Evolutionary conservation across 2,329 filamentous ascomycete species (phyloP).

Genomic region (Botrytis cinerea): DNA sequence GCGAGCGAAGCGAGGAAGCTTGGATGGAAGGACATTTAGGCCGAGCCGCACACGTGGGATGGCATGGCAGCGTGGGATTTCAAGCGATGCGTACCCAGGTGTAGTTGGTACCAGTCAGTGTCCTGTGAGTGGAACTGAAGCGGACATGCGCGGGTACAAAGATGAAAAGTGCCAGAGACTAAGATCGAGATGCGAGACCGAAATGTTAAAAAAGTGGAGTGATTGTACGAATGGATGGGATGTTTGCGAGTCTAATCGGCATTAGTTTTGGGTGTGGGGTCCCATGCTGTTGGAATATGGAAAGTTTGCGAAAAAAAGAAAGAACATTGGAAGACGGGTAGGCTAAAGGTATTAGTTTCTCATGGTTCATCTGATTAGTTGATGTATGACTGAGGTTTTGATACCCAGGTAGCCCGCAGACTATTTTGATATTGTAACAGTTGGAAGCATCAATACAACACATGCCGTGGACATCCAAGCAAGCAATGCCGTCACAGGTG

Average conservation of each 20-base stretch:
- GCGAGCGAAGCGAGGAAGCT: not conserved
- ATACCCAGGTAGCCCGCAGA: not conserved
- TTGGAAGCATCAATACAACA: not conserved
- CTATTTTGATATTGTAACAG: not conserved
- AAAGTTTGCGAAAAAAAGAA: not conserved
- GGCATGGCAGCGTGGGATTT: not conserved
- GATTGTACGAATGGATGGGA: not conserved
- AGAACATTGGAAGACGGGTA: not conserved
- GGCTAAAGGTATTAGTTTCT: not conserved
- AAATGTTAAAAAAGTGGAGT: slow-evolving; percentile 3
- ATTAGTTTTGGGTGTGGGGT: not conserved
- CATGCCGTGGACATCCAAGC: not conserved
- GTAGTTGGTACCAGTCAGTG: slow-evolving; percentile 6
- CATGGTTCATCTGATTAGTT: not conserved
- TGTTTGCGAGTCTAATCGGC: not conserved
- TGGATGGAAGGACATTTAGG: not conserved
- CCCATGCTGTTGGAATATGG: not conserved
- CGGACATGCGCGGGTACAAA: not conserved
- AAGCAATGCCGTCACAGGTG: not conserved
- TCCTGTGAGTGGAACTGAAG: not conserved
- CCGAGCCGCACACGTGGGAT: slow-evolving; percentile 14
- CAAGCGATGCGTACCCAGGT: not conserved
- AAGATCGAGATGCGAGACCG: slow-evolving; percentile 7
- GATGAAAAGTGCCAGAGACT: not conserved
- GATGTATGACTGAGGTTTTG: not conserved